Percentiles rank a stretch among this genome's conserved stretches.
Evolutionary conservation across 1,139 yeast species (phyloP).

Genomic region (Blastobotrys malaysiensis): DNA sequence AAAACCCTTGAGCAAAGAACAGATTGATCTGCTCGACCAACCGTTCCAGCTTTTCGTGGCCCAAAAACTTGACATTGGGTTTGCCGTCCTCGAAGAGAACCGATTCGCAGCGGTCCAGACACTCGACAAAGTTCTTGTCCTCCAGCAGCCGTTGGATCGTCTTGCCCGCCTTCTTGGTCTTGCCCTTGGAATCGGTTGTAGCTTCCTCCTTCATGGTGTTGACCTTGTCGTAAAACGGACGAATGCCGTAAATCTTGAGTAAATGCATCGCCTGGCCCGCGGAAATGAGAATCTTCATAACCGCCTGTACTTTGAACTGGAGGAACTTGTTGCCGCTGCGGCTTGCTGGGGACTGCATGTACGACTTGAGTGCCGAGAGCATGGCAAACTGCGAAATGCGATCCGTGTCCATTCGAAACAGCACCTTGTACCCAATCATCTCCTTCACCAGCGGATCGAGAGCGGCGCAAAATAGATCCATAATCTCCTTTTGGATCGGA

Average conservation of each 20-base stretch:
- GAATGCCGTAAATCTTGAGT: constrained; percentile 74
- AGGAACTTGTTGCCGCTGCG: constrained; percentile 17
- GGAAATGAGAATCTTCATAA: constrained; percentile 52
- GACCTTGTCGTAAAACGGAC: constrained; percentile 58
- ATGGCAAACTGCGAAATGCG: constrained; percentile 68
- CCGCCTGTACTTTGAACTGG: constrained; percentile 26
- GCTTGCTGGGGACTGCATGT: constrained; percentile 9
- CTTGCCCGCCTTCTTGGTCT: constrained; percentile 27
- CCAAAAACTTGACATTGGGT: constrained; percentile 39
- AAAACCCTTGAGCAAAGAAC: constrained; percentile 41
- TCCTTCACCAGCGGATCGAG: constrained; percentile 56
- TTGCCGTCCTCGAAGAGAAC: constrained; percentile 29
- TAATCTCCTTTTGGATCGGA: constrained; percentile 48
- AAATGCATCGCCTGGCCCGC: constrained; percentile 55
- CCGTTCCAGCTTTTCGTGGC: constrained; percentile 74
- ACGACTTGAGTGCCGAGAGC: constrained; percentile 56
- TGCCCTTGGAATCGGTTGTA: constrained; percentile 15
- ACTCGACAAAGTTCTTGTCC: constrained; percentile 42
- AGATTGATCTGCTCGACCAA: constrained; percentile 51
- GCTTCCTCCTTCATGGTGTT: constrained; percentile 16
- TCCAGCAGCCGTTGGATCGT: constrained; percentile 41
- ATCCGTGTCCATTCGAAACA: constrained; percentile 59
- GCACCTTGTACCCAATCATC: constrained; percentile 59
- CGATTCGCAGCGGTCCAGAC: constrained; percentile 44
- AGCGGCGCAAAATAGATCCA: constrained; percentile 53